A percentile compares a stretch with the other conserved stretches of the same genome.
Conservation (phyloP, 2,329 filamentous ascomycete species). For the Davidsoniella eucalypti region DNA sequence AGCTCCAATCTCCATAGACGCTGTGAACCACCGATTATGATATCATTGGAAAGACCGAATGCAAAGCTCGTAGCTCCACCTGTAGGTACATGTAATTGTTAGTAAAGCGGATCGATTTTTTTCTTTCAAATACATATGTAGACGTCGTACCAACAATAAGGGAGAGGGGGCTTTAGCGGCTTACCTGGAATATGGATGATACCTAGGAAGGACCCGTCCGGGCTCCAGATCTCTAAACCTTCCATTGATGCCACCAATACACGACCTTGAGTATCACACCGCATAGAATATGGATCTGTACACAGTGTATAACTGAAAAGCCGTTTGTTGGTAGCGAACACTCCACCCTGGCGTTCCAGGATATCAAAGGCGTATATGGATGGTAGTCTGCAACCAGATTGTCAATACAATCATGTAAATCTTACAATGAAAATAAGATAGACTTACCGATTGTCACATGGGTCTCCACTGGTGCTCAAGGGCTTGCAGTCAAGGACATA, state of each 20-base stretch:
- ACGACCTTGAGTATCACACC: conserved; percentile 29
- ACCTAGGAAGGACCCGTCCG: conserved; percentile 28
- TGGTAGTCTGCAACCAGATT: background rate
- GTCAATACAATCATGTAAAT: conserved; percentile 19
- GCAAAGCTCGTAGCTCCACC: conserved; percentile 11
- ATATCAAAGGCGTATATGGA: conserved; percentile 23
- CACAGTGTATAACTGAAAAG: conserved; percentile 33
- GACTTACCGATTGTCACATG: background rate
- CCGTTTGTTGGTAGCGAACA: conserved; percentile 26
- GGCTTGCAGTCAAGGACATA: conserved; percentile 20
- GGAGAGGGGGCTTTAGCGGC: background rate
- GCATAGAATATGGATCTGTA: conserved; percentile 32
- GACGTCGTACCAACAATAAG: background rate
- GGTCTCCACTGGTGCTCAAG: too few species aligned
- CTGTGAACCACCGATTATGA: conserved; percentile 9
- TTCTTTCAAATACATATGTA: too few species aligned
- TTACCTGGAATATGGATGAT: conserved; percentile 25
- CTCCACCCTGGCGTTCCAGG: conserved; percentile 20
- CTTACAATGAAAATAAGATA: background rate
- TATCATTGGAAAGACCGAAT: conserved; percentile 9
- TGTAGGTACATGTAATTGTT: background rate
- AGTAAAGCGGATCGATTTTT: background rate
- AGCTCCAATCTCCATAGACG: conserved; percentile 10
- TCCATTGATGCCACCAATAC: conserved; percentile 33
- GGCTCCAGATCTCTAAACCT: conserved; percentile 32